A percentile compares a stretch with the other conserved stretches of the same genome.
Evolutionary conservation across 2,329 filamentous ascomycete species (phyloP).

Genomic region (Penicillium janthinellum): DNA sequence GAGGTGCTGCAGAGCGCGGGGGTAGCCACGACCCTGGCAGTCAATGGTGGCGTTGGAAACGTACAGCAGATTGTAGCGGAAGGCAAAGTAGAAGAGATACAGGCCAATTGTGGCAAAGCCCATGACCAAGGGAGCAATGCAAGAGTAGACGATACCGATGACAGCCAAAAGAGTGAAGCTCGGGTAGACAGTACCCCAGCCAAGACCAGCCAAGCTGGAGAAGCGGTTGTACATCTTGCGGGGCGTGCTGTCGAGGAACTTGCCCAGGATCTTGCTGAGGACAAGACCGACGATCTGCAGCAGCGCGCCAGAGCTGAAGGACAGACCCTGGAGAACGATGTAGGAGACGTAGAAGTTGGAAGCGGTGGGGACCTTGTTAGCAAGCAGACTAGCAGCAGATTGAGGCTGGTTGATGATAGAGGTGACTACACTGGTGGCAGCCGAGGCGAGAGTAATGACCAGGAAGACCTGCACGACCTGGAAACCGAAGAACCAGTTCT

Average conservation of each 20-base stretch:
- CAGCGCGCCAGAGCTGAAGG: conserved; percentile 72
- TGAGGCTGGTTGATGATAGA: conserved; percentile 65
- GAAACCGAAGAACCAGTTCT: conserved; percentile 79
- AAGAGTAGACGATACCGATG: conserved; percentile 80
- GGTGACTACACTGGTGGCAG: conserved; percentile 70
- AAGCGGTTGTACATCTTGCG: conserved; percentile 78
- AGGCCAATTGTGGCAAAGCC: conserved; percentile 80
- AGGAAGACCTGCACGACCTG: conserved; percentile 86
- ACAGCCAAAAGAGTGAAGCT: conserved; percentile 79
- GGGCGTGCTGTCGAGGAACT: conserved; percentile 74
- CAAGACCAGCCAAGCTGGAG: conserved; percentile 70
- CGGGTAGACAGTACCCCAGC: conserved; percentile 82
- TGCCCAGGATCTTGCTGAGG: conserved; percentile 73
- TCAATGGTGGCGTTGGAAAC: conserved; percentile 81
- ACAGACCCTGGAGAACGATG: conserved; percentile 88
- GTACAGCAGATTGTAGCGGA: conserved; percentile 87
- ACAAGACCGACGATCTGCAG: conserved; percentile 74
- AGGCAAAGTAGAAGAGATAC: conserved; percentile 80
- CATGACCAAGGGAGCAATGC: conserved; percentile 82
- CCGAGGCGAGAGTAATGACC: conserved; percentile 78
- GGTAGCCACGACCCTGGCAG: conserved; percentile 84
- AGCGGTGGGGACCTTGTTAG: conserved; percentile 73
- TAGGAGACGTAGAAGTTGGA: conserved; percentile 97
- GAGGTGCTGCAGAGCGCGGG: conserved; percentile 83
- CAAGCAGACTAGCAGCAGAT: conserved; percentile 65